Percentiles rank a stretch among this genome's conserved stretches.
Conservation (phyloP, 441 rosid species). For the Populus trichocarpa region DNA sequence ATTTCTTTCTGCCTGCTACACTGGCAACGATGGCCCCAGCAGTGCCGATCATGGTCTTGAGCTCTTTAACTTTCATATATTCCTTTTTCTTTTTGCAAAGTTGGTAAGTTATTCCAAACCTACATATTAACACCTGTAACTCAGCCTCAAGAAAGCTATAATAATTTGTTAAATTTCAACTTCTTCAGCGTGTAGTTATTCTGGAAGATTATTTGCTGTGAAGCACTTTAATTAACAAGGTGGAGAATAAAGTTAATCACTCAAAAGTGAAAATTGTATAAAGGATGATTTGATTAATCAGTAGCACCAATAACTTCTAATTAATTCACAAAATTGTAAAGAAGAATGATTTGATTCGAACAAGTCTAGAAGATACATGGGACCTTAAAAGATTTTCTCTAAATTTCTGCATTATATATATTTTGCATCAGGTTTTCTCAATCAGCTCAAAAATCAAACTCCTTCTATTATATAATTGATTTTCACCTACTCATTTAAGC, state of each 20-base stretch:
- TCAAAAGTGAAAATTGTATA: too few species aligned
- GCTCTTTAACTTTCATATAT: slow-evolving; percentile 23
- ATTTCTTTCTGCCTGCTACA: slow-evolving; percentile 1
- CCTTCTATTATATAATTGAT: too few species aligned
- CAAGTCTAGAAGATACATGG: not conserved
- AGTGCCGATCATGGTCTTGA: not conserved
- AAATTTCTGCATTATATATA: too few species aligned
- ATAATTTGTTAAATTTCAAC: not conserved
- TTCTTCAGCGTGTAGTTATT: not conserved
- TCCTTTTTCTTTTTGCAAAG: slow-evolving; percentile 26
- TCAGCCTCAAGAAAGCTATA: not conserved
- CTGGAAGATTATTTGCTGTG: not conserved
- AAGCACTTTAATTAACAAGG: not conserved
- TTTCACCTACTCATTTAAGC: too few species aligned
- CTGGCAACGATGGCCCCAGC: not conserved
- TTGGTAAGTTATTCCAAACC: slow-evolving; percentile 13
- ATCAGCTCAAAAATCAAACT: too few species aligned
- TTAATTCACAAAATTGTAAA: too few species aligned
- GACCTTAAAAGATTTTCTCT: too few species aligned
- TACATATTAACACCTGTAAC: not conserved
- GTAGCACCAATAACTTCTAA: too few species aligned
- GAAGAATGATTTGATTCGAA: not conserved
- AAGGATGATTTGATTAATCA: too few species aligned
- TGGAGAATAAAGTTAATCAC: not conserved
- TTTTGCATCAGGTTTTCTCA: too few species aligned